Conservation (phyloP, 768 basidiomycete genomes). For the Auriscalpium orientale region DNA sequence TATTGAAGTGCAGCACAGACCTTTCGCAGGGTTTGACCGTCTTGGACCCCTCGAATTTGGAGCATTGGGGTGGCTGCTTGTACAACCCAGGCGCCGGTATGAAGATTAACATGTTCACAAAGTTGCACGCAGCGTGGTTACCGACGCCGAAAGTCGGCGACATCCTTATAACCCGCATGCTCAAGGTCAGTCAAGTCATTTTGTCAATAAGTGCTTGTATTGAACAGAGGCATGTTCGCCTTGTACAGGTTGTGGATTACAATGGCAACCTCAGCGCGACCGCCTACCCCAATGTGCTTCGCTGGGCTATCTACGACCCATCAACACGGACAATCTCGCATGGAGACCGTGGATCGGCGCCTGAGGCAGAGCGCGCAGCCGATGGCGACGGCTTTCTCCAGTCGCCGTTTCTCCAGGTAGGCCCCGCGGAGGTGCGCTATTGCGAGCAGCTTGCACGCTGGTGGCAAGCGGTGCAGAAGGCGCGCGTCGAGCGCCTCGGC, state of each 20-base stretch:
- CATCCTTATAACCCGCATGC: conserved; percentile 39
- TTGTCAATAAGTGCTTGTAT: neutral
- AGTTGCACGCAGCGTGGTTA: conserved; percentile 39
- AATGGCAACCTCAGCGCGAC: conserved; percentile 27
- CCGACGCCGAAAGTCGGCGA: conserved; percentile 43
- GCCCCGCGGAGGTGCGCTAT: conserved; percentile 2
- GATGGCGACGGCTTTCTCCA: neutral
- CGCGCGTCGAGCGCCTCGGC: conserved; percentile 7
- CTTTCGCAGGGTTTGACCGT: conserved; percentile 37
- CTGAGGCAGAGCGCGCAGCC: conserved; percentile 21
- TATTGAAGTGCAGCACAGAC: conserved; percentile 28
- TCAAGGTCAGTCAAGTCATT: conserved; percentile 33
- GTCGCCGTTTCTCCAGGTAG: neutral
- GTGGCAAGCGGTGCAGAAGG: conserved; percentile 13
- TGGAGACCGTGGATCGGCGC: conserved; percentile 30
- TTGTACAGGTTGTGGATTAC: conserved; percentile 27
- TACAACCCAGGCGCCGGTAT: conserved; percentile 18
- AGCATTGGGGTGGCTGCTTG: conserved; percentile 19
- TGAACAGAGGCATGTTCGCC: neutral
- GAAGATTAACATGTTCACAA: conserved; percentile 43
- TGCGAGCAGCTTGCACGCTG: conserved; percentile 6
- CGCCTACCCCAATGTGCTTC: conserved; percentile 39
- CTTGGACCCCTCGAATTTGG: conserved; percentile 44
- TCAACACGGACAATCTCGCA: conserved; percentile 29
- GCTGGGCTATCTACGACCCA: conserved; percentile 50